Conservation (phyloP, 208 protist species). For the Wallacemonas sp. region DNA sequence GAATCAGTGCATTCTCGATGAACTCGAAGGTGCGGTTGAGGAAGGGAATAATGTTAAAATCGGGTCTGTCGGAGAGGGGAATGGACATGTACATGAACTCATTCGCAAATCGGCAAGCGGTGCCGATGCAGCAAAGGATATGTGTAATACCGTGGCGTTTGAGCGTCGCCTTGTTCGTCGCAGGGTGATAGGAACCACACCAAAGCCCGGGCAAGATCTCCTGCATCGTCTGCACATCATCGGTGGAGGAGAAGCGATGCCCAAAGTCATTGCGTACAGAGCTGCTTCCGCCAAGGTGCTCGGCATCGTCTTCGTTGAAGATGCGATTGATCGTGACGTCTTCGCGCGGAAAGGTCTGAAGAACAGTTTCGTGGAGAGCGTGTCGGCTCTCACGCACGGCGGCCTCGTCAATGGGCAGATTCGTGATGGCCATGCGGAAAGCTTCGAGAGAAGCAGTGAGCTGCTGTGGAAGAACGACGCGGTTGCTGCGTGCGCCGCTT, state of each 20-base stretch:
- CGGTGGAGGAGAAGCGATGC: conserved; percentile 9
- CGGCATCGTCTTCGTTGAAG: conserved; percentile 10
- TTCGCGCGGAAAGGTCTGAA: conserved; percentile 15
- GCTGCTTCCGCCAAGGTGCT: not conserved
- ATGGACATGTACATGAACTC: conserved; percentile 63
- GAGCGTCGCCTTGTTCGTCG: conserved; percentile 43
- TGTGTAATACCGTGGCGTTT: conserved; percentile 56
- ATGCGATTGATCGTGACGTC: conserved; percentile 13
- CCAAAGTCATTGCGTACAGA: conserved; percentile 13
- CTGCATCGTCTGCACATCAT: conserved; percentile 58
- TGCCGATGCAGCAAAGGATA: conserved; percentile 72
- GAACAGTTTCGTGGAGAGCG: conserved; percentile 23
- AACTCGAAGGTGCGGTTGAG: conserved; percentile 70
- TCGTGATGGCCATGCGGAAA: conserved; percentile 68
- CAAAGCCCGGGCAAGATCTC: conserved; percentile 78
- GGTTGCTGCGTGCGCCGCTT: conserved; percentile 17
- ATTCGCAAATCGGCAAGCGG: conserved; percentile 46
- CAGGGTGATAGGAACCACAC: conserved; percentile 75
- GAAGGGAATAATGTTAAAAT: conserved; percentile 50
- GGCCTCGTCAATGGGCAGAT: conserved; percentile 36
- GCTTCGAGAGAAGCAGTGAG: conserved; percentile 37
- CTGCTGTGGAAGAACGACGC: conserved; percentile 22
- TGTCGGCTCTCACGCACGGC: conserved; percentile 18
- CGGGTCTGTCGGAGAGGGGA: conserved; percentile 38
- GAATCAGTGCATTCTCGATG: conserved; percentile 63